Evolutionary conservation across 164 flowering plant species (phyloP).

Genomic region (Berberis vulgaris): DNA sequence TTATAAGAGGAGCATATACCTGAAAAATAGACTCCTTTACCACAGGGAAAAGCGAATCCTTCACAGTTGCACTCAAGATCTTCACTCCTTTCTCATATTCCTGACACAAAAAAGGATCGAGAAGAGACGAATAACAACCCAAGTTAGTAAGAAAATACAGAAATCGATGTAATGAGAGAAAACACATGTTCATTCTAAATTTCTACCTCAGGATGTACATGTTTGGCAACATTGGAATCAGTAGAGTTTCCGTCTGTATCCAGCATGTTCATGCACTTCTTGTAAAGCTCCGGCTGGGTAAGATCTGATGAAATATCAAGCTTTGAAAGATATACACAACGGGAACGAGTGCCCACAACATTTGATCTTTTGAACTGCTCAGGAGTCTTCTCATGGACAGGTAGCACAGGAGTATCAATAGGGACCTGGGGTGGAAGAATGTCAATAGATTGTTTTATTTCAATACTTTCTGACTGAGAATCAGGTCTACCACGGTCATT

Average conservation of each 20-base stretch:
- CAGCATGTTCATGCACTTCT: conserved; percentile 34
- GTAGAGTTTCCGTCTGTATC: conserved; percentile 15
- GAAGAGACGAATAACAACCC: too few species aligned
- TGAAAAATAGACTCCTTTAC: conserved; percentile 38
- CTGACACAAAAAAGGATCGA: conserved; percentile 3
- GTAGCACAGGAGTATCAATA: conserved; percentile 17
- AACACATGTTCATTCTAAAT: neutral
- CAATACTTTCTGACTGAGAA: conserved; percentile 30
- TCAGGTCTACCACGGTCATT: conserved; percentile 25
- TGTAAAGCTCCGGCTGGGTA: conserved; percentile 43
- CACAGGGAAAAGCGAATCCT: conserved; percentile 30
- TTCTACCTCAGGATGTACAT: conserved; percentile 32
- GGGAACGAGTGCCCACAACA: conserved; percentile 14
- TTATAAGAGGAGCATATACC: conserved; percentile 28
- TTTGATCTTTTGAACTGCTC: conserved; percentile 19
- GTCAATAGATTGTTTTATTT: conserved; percentile 20
- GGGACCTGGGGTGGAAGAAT: conserved; percentile 16
- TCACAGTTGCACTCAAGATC: conserved; percentile 8
- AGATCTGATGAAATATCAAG: conserved; percentile 75
- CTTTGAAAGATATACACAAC: conserved; percentile 53
- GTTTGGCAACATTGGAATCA: conserved; percentile 18
- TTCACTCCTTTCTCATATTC: conserved; percentile 11
- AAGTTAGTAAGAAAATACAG: neutral
- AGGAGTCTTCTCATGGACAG: conserved; percentile 19
- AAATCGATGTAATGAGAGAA: neutral